These are phyloP conservation scores for Tricholoma terreum DNA, from an alignment of 768 basidiomycete species.

Conservation along the genomic window DNA sequence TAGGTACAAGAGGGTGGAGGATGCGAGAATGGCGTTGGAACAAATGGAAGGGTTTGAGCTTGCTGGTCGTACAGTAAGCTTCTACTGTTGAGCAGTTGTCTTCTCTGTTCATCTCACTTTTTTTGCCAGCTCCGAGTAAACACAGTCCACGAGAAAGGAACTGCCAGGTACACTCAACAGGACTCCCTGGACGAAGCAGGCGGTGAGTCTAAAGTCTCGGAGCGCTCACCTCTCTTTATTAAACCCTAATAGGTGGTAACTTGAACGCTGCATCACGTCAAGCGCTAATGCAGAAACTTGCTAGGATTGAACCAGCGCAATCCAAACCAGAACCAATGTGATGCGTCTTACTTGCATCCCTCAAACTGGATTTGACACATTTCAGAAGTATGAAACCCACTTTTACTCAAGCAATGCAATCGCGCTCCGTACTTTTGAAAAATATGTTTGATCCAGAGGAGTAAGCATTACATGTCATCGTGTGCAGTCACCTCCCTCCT, in stretches of 20 bases:
- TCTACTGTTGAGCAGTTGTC: no score
- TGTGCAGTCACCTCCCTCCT: not conserved
- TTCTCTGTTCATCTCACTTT: conserved; percentile 3
- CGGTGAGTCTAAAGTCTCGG: conserved; percentile 43
- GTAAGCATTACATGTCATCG: conserved; percentile 43
- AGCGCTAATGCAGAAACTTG: conserved; percentile 99
- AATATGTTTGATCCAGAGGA: conserved; percentile 99
- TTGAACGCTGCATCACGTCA: conserved; percentile 97
- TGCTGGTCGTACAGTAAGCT: conserved; percentile 83
- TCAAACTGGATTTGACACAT: conserved; percentile 11
- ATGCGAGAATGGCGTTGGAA: conserved; percentile 95
- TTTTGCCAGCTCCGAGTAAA: conserved; percentile 75
- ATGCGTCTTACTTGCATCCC: conserved; percentile 22
- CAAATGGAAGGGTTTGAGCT: conserved; percentile 99
- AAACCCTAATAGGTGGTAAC: conserved; percentile 70
- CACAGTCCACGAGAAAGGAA: conserved; percentile 90
- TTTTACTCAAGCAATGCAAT: conserved; percentile 83
- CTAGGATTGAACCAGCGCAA: conserved; percentile 77
- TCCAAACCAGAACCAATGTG: conserved; percentile 60
- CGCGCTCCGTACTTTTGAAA: conserved; percentile 83
- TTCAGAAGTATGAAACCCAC: conserved; percentile 62
- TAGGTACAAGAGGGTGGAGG: conserved; percentile 87
- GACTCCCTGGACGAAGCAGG: conserved; percentile 88
- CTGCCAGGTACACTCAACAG: conserved; percentile 67
- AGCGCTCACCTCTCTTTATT: not conserved